Base-by-base conservation (phyloP, 2,329 filamentous ascomycete genomes). In the Fusarium clavum region DNA sequence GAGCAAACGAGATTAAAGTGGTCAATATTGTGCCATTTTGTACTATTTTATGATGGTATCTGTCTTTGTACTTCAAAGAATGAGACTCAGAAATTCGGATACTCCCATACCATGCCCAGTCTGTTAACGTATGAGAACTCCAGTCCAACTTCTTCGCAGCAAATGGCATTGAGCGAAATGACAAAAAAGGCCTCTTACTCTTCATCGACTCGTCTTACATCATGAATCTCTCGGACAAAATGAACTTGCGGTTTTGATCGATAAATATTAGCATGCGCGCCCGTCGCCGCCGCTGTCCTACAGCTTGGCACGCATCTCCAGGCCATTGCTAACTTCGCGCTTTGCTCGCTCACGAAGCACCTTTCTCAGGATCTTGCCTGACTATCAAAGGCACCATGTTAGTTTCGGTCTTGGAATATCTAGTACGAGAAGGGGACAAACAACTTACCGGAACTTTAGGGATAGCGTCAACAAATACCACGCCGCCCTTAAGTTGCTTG, bases 401-500 rank as follows among this genome's bases (percentile, higher is more conserved):
- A 74, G 70, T 24, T 40, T 61, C 34, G 16, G 44, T 20, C 22
- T 34, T 27, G 22, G 14, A 10, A 13, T 20, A 54, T 11, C 5
- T 9, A 22, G 41, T 46, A 29, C 13, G 27, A 53, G n/a, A 48
- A 29, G 2, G 34, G 12, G 56, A 14, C 6, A 24, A 32, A 34
- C 30, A 43, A 49, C 84, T 77, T 75, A 89, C 87, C 40, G 89
- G 88, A 70, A 79, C 78, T 73, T 79, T 80, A 4, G 92, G 92
- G 52, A 94, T 90, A 8, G 81, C 82, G 45, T 92, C 87, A 3
- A 90, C 79, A 76, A 94, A 92, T 14, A 86, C 82, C 3, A 94
- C 88, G 3, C 92, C 92, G 1, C 92, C 92, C 30, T 83, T 88
- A 52, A 94, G 82, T 66, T 87, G 83, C 79, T 94, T 94, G 71